phyloP scores from a whole-genome alignment of 371 early-diverging fungal genomes.

The Apophysomyces elegans region DNA sequence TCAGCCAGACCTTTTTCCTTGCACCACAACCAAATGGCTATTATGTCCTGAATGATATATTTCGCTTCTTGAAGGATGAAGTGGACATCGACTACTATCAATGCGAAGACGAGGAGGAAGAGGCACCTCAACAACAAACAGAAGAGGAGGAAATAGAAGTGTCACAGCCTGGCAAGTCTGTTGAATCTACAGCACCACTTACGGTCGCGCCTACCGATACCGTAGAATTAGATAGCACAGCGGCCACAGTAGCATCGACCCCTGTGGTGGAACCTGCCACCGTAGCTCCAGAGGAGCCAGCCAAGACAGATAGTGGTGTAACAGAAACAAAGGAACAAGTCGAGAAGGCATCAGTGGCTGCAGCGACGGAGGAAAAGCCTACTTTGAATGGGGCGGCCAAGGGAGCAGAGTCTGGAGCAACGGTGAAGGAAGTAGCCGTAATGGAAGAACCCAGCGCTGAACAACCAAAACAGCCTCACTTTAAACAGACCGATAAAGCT shows the following conservation, averaged over 20 bases:
- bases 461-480: slow-evolving; percentile 25
- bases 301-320: slow-evolving; percentile 9
- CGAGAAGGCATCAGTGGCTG: slow-evolving; percentile 5
- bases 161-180: slow-evolving; percentile 5
- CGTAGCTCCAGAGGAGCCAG: slow-evolving; percentile 2
- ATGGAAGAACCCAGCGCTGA: slow-evolving; percentile 32
- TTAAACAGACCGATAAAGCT: slow-evolving; percentile 34
- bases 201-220: slow-evolving; percentile 8
- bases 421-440: slow-evolving; percentile 45
- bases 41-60: slow-evolving; percentile 91
- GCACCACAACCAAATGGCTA: slow-evolving; percentile 87
- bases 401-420: slow-evolving; percentile 46
- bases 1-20: slow-evolving; percentile 90
- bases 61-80: slow-evolving; percentile 89
- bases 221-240: slow-evolving; percentile 22
- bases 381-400: slow-evolving; percentile 47
- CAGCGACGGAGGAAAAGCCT: slow-evolving; percentile 26
- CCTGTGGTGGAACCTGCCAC: slow-evolving; percentile 14
- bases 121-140: slow-evolving; percentile 12
- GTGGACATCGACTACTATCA: slow-evolving; percentile 31
- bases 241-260: slow-evolving; percentile 23
- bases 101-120: slow-evolving; percentile 38
- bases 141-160: slow-evolving; percentile 9
- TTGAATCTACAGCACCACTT: neutral
- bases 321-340: slow-evolving; percentile 5